Evolutionary conservation across 371 early-diverging fungal species (phyloP).

Genomic region (Mortierella sp.): DNA sequence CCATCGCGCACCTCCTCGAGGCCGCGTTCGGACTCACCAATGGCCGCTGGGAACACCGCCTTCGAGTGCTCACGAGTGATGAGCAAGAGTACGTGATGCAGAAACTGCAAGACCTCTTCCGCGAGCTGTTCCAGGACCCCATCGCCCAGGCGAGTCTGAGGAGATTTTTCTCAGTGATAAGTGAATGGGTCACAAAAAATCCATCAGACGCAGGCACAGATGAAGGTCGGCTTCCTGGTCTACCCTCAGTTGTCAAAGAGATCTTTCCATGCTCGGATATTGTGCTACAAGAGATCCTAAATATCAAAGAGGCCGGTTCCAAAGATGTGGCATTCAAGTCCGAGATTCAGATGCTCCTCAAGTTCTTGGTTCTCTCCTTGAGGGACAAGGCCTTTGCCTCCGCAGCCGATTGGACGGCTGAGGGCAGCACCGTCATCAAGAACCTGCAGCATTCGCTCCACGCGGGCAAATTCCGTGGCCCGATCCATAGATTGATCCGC

Average conservation of each 20-base stretch:
- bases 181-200: background rate
- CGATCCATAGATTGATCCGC: constrained; percentile 27
- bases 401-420: constrained; percentile 9
- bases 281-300: constrained; percentile 22
- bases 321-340: constrained; percentile 4
- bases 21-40: constrained; percentile 9
- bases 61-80: constrained; percentile 15
- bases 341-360: constrained; percentile 7
- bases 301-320: constrained; percentile 6
- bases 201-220: background rate
- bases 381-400: background rate
- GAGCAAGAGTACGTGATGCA: constrained; percentile 24
- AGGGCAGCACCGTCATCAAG: background rate
- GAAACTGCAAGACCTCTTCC: constrained; percentile 24
- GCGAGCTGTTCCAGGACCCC: constrained; percentile 18
- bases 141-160: constrained; percentile 10
- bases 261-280: constrained; percentile 15
- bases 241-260: constrained; percentile 13
- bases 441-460: constrained; percentile 12
- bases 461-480: constrained; percentile 10
- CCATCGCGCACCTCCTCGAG: constrained; percentile 31
- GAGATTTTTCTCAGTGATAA: constrained; percentile 5
- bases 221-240: background rate
- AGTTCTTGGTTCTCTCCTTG: constrained; percentile 26
- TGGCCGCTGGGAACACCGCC: constrained; percentile 14